Conservation (phyloP, 352 stramenopile species). For the Phytophthora syringae region DNA sequence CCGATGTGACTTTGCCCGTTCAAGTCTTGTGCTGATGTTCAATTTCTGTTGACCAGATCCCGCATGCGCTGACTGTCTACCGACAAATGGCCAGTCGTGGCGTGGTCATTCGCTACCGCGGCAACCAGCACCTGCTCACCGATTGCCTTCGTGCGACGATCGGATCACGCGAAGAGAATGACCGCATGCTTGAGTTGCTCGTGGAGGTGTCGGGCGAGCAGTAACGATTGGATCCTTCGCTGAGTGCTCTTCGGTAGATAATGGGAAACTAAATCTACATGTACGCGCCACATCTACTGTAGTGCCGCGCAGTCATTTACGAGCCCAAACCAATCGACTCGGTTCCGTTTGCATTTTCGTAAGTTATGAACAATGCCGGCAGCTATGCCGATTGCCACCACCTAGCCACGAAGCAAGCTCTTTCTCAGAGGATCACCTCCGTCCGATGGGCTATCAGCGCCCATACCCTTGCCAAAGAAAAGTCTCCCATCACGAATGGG, state of each 20-base stretch:
- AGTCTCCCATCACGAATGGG: constrained; percentile 51
- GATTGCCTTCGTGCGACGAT: constrained; percentile 97
- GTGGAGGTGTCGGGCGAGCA: constrained; percentile 67
- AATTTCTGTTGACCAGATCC: constrained; percentile 56
- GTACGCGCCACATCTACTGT: neutral
- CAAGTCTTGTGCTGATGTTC: constrained; percentile 8
- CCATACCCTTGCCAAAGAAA: constrained; percentile 60
- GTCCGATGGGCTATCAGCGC: constrained; percentile 21
- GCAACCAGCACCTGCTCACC: constrained; percentile 95
- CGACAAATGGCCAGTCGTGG: constrained; percentile 92
- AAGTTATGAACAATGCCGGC: neutral
- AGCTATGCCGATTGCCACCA: neutral
- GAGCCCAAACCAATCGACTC: no score
- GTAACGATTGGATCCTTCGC: constrained; percentile 14
- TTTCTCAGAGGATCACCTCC: constrained; percentile 45
- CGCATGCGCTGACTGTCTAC: constrained; percentile 94
- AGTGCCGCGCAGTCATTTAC: neutral
- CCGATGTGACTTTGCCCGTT: neutral
- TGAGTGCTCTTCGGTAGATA: neutral
- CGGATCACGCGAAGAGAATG: constrained; percentile 93
- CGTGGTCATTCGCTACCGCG: constrained; percentile 97
- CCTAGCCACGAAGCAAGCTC: constrained; percentile 53
- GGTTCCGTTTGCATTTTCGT: neutral
- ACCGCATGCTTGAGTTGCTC: constrained; percentile 91
- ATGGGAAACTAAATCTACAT: constrained; percentile 1